These are phyloP conservation scores for Peronospora farinosa DNA, from an alignment of 352 stramenopile species.

Conservation along the genomic window DNA sequence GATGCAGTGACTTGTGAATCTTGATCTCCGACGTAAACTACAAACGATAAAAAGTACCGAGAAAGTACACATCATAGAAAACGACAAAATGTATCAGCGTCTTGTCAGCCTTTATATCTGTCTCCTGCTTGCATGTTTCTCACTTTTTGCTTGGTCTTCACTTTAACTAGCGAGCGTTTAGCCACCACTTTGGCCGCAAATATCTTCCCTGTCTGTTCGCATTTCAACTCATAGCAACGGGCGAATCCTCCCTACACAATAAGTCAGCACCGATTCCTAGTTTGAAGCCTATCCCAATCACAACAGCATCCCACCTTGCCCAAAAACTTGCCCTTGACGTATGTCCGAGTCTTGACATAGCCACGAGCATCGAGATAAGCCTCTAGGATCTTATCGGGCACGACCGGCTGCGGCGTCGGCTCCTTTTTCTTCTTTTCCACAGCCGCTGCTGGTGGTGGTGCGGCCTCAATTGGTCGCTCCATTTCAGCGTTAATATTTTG, in stretches of 20 bases:
- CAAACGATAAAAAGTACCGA: slow-evolving; percentile 7
- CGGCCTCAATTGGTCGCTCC: slow-evolving; percentile 1
- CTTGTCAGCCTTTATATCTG: neutral
- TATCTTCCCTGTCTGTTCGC: slow-evolving; percentile 86
- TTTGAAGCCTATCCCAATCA: neutral
- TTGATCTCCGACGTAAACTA: slow-evolving; percentile 95
- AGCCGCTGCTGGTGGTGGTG: slow-evolving; percentile 1
- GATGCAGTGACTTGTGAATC: slow-evolving; percentile 95
- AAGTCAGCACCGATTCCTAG: slow-evolving; percentile 5
- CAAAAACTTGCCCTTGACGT: slow-evolving; percentile 90
- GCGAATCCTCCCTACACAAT: slow-evolving; percentile 91
- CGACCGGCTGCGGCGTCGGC: slow-evolving; percentile 29
- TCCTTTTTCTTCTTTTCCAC: slow-evolving; percentile 32
- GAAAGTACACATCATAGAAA: slow-evolving; percentile 41
- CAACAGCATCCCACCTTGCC: slow-evolving; percentile 69
- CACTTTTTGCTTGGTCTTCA: slow-evolving; percentile 94
- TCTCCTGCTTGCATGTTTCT: neutral
- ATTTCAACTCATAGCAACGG: slow-evolving; percentile 94
- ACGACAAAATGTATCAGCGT: slow-evolving; percentile 6
- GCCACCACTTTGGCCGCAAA: slow-evolving; percentile 98
- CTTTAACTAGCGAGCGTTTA: slow-evolving; percentile 95
- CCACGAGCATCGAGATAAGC: slow-evolving; percentile 46
- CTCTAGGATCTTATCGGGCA: slow-evolving; percentile 66
- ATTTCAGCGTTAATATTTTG: slow-evolving; percentile 19
- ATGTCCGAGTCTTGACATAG: slow-evolving; percentile 61